Percentiles rank a stretch among this genome's conserved stretches.
Evolutionary conservation across 108 stramenopile species (phyloP).

Genomic region (Thalassiosira profunda): DNA sequence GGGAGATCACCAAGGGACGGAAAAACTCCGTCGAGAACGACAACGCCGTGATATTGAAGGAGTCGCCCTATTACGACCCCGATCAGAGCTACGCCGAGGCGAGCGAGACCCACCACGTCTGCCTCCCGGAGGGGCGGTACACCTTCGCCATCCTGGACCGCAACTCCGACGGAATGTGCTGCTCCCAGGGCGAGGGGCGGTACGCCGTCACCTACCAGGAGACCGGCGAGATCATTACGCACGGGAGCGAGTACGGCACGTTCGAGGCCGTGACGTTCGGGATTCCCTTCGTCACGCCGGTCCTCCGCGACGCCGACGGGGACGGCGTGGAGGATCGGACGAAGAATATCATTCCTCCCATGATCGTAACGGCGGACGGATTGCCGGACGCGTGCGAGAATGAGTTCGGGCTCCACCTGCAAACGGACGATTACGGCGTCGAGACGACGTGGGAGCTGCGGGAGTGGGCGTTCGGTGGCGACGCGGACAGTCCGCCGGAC

Average conservation of each 20-base stretch:
- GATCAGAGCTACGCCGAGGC: conserved; percentile 23
- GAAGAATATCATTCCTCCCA: conserved; percentile 34
- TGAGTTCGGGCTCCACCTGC: conserved; percentile 36
- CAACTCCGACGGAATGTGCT: conserved; percentile 32
- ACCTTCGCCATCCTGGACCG: conserved; percentile 43
- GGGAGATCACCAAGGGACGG: conserved; percentile 37
- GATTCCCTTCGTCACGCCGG: conserved; percentile 26
- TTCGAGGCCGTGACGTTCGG: conserved; percentile 37
- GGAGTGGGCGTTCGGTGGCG: background rate
- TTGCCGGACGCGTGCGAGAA: conserved; percentile 16
- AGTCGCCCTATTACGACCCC: conserved; percentile 36
- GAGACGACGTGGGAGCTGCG: conserved; percentile 48
- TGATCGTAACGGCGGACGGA: conserved; percentile 8
- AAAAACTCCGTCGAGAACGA: conserved; percentile 24
- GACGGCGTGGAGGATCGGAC: conserved; percentile 46
- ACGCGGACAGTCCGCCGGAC: no score
- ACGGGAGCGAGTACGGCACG: conserved; percentile 13
- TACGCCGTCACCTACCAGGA: conserved; percentile 28
- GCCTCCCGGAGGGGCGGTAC: conserved; percentile 32
- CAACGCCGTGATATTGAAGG: conserved; percentile 10
- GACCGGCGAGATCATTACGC: conserved; percentile 36
- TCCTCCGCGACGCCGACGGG: conserved; percentile 10
- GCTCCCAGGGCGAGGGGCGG: conserved; percentile 20
- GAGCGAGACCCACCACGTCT: conserved; percentile 27
- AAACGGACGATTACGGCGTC: conserved; percentile 50